Conservation (phyloP, 305 asterid genomes). For the Rubia peregrina region DNA sequence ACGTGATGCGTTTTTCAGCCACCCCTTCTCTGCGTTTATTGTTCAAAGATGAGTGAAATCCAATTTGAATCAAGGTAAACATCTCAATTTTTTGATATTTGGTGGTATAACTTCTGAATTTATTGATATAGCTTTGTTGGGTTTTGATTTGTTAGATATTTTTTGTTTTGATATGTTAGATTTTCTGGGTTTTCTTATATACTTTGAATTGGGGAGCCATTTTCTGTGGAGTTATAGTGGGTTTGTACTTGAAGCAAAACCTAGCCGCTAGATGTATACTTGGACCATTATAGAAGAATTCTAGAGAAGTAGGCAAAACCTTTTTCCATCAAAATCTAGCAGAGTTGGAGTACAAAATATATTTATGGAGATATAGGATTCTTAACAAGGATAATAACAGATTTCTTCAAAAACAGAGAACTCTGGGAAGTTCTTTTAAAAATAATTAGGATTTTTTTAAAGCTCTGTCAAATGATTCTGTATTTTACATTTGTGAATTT, state of each 20-base stretch:
- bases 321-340: not conserved
- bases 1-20: too few species aligned
- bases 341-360: not conserved
- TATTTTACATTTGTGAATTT: not conserved
- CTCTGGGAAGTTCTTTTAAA: not conserved
- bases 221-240: slow-evolving; percentile 64
- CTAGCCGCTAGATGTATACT: not conserved
- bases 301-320: not conserved
- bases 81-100: too few species aligned
- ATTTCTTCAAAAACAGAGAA: not conserved
- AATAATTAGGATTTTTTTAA: not conserved
- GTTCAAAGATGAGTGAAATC: too few species aligned
- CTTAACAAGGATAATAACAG: not conserved
- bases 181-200: too few species aligned
- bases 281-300: not conserved
- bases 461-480: not conserved
- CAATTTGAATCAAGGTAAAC: too few species aligned
- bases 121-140: too few species aligned
- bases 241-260: slow-evolving; percentile 55
- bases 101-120: too few species aligned
- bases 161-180: too few species aligned
- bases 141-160: too few species aligned
- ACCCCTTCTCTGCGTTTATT: too few species aligned
- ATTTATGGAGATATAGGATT: not conserved
- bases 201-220: slow-evolving; percentile 45